Evolutionary conservation across 2,329 filamentous ascomycete genomes (phyloP), one percentile per base, ranked within the genome.

Genomic region (Diaporthe citrichinensis): DNA sequence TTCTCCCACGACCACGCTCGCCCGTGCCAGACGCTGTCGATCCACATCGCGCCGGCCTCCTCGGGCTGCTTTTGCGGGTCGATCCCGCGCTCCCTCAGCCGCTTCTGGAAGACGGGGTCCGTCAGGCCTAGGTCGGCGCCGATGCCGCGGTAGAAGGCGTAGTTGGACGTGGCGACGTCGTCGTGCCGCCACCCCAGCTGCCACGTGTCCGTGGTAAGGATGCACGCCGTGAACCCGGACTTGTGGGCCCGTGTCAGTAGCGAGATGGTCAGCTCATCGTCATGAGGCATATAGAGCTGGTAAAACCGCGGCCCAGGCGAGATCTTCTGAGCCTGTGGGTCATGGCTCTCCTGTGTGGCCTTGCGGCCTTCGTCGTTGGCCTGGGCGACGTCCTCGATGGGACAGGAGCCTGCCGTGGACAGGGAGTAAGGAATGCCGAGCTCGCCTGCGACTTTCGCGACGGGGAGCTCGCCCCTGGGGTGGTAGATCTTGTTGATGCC

Each of bases 401-500:
- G 82, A 34, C 84, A 86, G 55, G 85, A 88, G 0, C 89, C 90
- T 0, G 91, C 91, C 0, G 91, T 92, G 34, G 86, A 89, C 36
- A 93, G 84, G 75, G 87, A 90, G 80, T 92, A 92, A 2, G 89
- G 88, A 1, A 93, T 81, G 31, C 89, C 88, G 3, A 92, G 82
- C 77, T 92, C 89, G n/a, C 86, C 86, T 0, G 91, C 91, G 0
- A 91, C 90, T 74, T 87, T 88, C 14, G 91, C 90, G 1, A 92
- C 90, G 0, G 90, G 87, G 0, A 91, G 80, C 79, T 93, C 92
- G 53, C 89, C 91, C 0, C 83, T 80, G 0, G 87, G 86, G 78
- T 93, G 87, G 83, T 92, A 93, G 78, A 93, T 93, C 77, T 89
- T 89, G 84, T 93, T 92, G 78, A 93, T 92, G 6, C 91, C 91